These are phyloP conservation scores for Perkinsus marinus DNA, from an alignment of 169 alveolate genomes.

Conservation along the genomic window DNA sequence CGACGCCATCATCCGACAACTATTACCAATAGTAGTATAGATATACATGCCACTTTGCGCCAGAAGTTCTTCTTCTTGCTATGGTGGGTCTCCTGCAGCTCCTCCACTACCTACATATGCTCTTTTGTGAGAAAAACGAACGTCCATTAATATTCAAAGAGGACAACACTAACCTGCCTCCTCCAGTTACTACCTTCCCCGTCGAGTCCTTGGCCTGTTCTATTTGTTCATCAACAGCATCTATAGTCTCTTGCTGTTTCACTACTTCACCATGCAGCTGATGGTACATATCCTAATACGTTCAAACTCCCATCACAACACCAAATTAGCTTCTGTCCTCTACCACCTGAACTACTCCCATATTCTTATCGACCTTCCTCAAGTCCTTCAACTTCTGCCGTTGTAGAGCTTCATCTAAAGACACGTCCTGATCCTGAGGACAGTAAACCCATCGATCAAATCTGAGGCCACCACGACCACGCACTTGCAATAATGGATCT, in stretches of 20 bases:
- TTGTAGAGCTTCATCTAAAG: not conserved
- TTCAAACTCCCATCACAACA: not conserved
- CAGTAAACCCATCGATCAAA: not conserved
- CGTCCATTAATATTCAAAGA: too few relatives aligned
- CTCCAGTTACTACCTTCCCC: not conserved
- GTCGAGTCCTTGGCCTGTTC: not conserved
- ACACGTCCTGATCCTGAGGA: not conserved
- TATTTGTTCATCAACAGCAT: not conserved
- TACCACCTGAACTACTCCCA: not conserved
- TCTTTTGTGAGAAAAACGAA: too few relatives aligned
- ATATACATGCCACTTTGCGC: not conserved
- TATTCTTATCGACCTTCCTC: not conserved
- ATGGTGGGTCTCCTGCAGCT: not conserved
- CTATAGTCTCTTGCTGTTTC: not conserved
- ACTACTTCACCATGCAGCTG: not conserved
- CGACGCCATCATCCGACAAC: not conserved
- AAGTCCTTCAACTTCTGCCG: not conserved
- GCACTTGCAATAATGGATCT: not conserved
- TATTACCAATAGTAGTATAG: not conserved
- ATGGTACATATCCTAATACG: not conserved
- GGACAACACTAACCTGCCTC: too few relatives aligned
- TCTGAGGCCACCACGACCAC: not conserved
- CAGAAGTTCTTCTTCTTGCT: not conserved
- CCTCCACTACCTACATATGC: not conserved
- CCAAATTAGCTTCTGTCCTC: not conserved